These are phyloP conservation scores for Thinopyrum elongatum DNA, from an alignment of 176 grass and related monocot species.

Conservation along the genomic window DNA sequence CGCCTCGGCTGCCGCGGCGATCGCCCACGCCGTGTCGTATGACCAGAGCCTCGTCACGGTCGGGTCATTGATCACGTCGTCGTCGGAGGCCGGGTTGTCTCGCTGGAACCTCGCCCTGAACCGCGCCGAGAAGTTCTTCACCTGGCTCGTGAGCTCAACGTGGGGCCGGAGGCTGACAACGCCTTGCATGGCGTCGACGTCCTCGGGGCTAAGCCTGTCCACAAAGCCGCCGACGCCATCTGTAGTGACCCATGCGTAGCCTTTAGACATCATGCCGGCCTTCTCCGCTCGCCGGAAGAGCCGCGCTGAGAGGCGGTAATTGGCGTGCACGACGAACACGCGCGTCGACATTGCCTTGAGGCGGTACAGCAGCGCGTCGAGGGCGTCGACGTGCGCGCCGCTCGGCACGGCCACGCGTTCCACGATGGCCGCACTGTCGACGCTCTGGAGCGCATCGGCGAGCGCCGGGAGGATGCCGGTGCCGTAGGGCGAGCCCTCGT, in stretches of 20 bases:
- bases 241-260: conserved; percentile 58
- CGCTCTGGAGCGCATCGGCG: conserved; percentile 41
- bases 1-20: conserved; percentile 37
- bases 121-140: conserved; percentile 39
- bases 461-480: conserved; percentile 48
- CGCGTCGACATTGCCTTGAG: conserved; percentile 55
- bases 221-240: conserved; percentile 15
- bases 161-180: conserved; percentile 55
- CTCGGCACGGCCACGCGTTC: conserved; percentile 35
- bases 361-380: conserved; percentile 34
- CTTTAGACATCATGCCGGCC: conserved; percentile 45
- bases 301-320: not conserved
- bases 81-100: conserved; percentile 18
- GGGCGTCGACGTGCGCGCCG: not conserved
- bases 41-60: conserved; percentile 39
- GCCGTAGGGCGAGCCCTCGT: conserved; percentile 67
- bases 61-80: not conserved
- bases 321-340: conserved; percentile 72
- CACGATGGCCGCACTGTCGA: conserved; percentile 6
- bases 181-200: conserved; percentile 53
- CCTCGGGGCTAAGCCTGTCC: not conserved
- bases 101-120: conserved; percentile 31
- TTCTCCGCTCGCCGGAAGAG: conserved; percentile 41
- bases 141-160: not conserved
- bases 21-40: conserved; percentile 54